phyloP scores from a whole-genome alignment of 495 filamentous ascomycete genomes.

The Lasiosphaeriaceae sp. region DNA sequence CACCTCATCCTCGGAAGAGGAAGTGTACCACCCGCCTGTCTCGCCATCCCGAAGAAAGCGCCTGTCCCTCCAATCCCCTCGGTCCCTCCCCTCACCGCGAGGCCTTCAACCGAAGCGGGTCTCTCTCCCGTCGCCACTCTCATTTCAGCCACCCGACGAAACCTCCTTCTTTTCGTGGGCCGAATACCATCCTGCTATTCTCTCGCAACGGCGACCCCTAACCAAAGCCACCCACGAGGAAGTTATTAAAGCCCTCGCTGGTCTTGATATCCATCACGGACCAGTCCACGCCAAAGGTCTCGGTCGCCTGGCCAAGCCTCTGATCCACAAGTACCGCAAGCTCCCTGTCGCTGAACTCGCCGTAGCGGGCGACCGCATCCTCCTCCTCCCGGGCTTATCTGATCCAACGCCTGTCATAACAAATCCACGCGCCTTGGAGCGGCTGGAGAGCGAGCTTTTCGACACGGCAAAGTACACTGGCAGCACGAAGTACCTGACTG shows the following conservation, averaged over 20 bases:
- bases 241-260: not conserved
- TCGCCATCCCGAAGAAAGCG: no score
- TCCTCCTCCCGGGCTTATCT: not conserved
- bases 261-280: not conserved
- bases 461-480: constrained; percentile 14
- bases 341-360: not conserved
- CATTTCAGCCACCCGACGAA: not conserved
- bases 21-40: no score
- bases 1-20: no score
- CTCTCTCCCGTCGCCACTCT: no score
- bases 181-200: not conserved
- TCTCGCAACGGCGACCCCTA: not conserved
- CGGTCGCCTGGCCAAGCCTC: not conserved
- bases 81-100: no score
- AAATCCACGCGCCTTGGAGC: not conserved
- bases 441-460: constrained; percentile 17
- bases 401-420: not conserved
- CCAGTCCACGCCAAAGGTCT: not conserved
- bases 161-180: not conserved
- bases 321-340: not conserved
- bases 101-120: no score
- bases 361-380: not conserved
- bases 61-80: no score
- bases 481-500: constrained; percentile 5
- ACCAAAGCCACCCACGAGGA: not conserved